These are phyloP conservation scores for Flagelloscypha sp. DNA, from an alignment of 768 basidiomycete genomes.

Conservation along the genomic window DNA sequence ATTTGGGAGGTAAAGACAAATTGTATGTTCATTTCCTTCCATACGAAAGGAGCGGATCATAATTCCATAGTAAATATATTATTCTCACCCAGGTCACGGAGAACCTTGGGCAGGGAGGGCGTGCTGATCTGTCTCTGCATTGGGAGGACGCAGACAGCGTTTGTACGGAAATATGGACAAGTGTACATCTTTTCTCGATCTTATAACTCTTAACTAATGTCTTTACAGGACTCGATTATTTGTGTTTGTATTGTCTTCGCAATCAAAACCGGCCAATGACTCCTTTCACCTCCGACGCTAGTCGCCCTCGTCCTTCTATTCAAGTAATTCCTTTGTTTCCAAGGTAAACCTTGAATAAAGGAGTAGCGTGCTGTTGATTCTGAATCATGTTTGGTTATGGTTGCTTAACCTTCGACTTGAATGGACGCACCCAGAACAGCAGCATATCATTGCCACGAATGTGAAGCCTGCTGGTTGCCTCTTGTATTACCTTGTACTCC, in stretches of 20 bases:
- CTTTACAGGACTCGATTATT: slow-evolving; percentile 57
- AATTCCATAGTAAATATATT: slow-evolving; percentile 63
- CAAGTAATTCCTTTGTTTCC: no score
- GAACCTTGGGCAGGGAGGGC: slow-evolving; percentile 71
- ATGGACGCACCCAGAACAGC: no score
- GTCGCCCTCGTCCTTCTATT: no score
- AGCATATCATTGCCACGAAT: no score
- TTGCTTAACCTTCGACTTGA: no score
- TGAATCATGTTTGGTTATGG: no score
- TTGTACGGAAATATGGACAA: slow-evolving; percentile 70
- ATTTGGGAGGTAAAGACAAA: slow-evolving; percentile 78
- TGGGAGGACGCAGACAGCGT: slow-evolving; percentile 83
- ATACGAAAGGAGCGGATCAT: slow-evolving; percentile 7
- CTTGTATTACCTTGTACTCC: no score
- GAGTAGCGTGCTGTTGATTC: no score
- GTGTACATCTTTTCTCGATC: slow-evolving; percentile 40
- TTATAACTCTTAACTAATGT: slow-evolving; percentile 4
- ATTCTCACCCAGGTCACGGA: slow-evolving; percentile 81
- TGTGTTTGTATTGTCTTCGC: slow-evolving; percentile 61
- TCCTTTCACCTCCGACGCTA: slow-evolving; percentile 1
- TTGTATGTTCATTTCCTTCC: slow-evolving; percentile 47
- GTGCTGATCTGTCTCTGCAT: slow-evolving; percentile 76
- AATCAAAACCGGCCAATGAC: slow-evolving; percentile 31
- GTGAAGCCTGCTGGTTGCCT: no score
- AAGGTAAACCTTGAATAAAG: no score